Conservation (phyloP, 176 grass and related monocot genomes). For the Pontederia paniculata region DNA sequence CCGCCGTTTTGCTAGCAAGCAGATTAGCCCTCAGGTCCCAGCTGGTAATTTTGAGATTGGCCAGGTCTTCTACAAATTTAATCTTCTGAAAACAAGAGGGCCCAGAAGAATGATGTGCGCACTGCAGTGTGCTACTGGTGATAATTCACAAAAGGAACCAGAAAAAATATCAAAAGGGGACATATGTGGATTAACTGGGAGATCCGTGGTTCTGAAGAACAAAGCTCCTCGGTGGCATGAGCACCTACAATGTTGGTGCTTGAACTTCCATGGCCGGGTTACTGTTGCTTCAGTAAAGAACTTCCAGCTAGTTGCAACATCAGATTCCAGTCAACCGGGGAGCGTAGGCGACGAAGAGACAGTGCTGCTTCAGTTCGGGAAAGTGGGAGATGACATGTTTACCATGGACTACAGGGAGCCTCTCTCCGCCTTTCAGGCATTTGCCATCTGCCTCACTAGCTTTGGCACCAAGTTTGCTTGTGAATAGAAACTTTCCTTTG, state of each 20-base stretch:
- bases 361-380: neutral
- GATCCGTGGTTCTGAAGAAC: conserved; percentile 1
- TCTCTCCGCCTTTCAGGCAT: conserved; percentile 8
- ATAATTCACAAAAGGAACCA: neutral
- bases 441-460: conserved; percentile 12
- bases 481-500: neutral
- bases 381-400: conserved; percentile 8
- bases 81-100: conserved; percentile 15
- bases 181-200: neutral
- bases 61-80: conserved; percentile 15
- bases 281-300: conserved; percentile 11
- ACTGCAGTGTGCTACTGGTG: neutral
- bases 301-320: conserved; percentile 2
- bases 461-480: conserved; percentile 13
- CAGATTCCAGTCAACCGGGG: neutral
- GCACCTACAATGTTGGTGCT: conserved; percentile 15
- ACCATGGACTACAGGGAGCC: conserved; percentile 13
- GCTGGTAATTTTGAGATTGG: conserved; percentile 2
- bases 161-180: neutral
- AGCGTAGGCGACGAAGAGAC: neutral
- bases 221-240: conserved; percentile 14
- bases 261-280: conserved; percentile 9
- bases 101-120: conserved; percentile 14
- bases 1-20: conserved; percentile 18
- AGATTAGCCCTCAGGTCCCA: conserved; percentile 19